These are phyloP conservation scores for Tricholoma saponaceum DNA, from an alignment of 768 basidiomycete species.

Conservation along the genomic window DNA sequence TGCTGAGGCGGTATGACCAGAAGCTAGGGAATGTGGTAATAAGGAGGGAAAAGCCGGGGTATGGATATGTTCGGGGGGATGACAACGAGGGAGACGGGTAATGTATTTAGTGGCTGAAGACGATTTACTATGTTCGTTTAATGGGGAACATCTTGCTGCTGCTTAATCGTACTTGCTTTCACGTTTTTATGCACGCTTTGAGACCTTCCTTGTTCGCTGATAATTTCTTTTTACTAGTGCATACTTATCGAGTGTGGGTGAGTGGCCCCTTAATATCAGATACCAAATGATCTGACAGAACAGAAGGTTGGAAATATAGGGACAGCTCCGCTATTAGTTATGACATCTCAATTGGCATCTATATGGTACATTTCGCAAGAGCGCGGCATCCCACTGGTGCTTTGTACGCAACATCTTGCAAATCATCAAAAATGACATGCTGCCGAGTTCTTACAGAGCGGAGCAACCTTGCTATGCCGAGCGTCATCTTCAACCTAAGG, in stretches of 20 bases:
- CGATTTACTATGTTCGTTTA: slow-evolving; percentile 2
- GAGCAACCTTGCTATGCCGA: not conserved
- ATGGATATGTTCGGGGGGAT: not conserved
- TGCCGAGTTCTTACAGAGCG: not conserved
- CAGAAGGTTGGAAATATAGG: not conserved
- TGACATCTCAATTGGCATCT: not conserved
- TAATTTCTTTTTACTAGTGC: not conserved
- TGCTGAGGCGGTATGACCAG: slow-evolving; percentile 61
- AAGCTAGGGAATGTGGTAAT: slow-evolving; percentile 18
- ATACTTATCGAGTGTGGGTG: not conserved
- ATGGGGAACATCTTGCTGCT: slow-evolving; percentile 5
- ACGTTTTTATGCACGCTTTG: not conserved
- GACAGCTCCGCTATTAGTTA: not conserved
- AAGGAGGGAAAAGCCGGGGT: not conserved
- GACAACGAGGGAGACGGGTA: not conserved
- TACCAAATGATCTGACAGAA: not conserved
- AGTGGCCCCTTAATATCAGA: not conserved
- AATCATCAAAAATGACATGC: not conserved
- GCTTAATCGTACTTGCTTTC: slow-evolving; percentile 8
- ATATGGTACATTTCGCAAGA: not conserved
- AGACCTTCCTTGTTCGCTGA: not conserved
- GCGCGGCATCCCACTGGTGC: not conserved
- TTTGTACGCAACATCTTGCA: not conserved
- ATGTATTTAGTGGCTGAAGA: not conserved
- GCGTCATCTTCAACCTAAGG: no score